A percentile compares a stretch with the other conserved stretches of the same genome.
These are phyloP conservation scores for Buddleja alternifolia DNA, from an alignment of 257 asterid genomes.

Conservation along the genomic window DNA sequence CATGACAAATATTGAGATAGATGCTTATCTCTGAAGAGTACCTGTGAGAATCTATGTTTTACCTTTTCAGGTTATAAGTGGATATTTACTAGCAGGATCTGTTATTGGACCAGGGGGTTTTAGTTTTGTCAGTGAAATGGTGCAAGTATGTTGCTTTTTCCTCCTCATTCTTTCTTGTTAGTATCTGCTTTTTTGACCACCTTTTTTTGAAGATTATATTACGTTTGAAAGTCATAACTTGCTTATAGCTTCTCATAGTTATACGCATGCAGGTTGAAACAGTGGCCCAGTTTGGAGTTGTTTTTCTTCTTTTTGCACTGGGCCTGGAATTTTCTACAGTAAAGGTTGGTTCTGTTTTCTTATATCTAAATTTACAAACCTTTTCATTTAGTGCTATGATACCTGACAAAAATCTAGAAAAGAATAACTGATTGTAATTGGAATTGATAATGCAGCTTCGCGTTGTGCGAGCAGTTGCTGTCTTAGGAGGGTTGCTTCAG, in stretches of 20 bases:
- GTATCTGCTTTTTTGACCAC: conserved; percentile 18
- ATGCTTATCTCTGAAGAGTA: conserved; percentile 23
- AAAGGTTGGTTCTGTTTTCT: conserved; percentile 53
- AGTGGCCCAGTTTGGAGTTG: conserved; percentile 88
- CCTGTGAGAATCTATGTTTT: conserved; percentile 26
- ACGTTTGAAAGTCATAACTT: conserved; percentile 17
- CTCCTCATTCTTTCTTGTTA: conserved; percentile 9
- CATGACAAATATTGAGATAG: conserved; percentile 25
- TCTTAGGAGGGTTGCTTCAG: conserved; percentile 84
- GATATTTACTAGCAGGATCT: conserved; percentile 88
- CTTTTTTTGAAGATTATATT: conserved; percentile 16
- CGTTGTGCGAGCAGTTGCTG: conserved; percentile 80
- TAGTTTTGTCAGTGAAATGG: conserved; percentile 83
- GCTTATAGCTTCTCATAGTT: conserved; percentile 24
- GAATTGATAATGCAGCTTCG: conserved; percentile 61
- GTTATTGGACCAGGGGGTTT: conserved; percentile 90
- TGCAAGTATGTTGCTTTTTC: conserved; percentile 60
- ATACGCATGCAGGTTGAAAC: conserved; percentile 71
- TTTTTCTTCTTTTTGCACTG: conserved; percentile 85
- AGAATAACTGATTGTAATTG: conserved; percentile 18
- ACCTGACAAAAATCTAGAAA: conserved; percentile 22
- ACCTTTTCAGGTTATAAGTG: conserved; percentile 76
- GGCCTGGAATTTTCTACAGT: conserved; percentile 87
- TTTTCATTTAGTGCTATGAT: conserved; percentile 15
- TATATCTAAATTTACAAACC: conserved; percentile 22